Conservation (phyloP, 2,329 filamentous ascomycete species). For the Calonectria naviculata region DNA sequence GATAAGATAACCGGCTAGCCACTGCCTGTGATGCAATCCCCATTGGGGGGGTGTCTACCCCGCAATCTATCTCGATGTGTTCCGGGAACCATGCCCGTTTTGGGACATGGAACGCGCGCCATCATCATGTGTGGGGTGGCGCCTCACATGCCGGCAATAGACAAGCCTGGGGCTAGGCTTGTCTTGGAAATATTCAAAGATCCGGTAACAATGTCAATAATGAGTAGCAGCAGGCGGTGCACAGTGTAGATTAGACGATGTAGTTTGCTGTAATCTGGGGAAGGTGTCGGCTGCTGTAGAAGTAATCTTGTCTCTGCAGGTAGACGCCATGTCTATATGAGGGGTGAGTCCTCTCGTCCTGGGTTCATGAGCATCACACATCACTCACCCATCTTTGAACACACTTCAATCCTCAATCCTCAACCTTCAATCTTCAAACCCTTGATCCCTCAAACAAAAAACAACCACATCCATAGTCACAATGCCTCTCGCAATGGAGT, state of each 20-base stretch:
- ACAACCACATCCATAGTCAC: slow-evolving; percentile 9
- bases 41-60: slow-evolving; percentile 10
- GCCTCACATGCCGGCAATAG: not conserved
- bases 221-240: slow-evolving; percentile 7
- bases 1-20: slow-evolving; percentile 17
- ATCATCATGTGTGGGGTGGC: slow-evolving; percentile 9
- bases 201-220: slow-evolving; percentile 21
- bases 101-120: slow-evolving; percentile 14
- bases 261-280: not conserved
- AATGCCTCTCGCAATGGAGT: slow-evolving; percentile 55
- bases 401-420: not conserved
- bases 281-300: not conserved
- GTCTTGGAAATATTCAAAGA: slow-evolving; percentile 15
- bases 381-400: not conserved
- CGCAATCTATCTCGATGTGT: slow-evolving; percentile 1
- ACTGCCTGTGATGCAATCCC: not conserved
- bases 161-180: slow-evolving; percentile 8
- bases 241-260: not conserved
- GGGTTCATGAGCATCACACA: not conserved
- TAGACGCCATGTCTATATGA: slow-evolving; percentile 15
- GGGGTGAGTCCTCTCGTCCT: not conserved
- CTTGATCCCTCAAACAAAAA: not conserved
- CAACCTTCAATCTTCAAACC: not conserved
- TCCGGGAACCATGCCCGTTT: slow-evolving; percentile 21
- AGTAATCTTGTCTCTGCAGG: not conserved